Conservation (phyloP, 139 green algal species). For the Chlamydomonas incerta region DNA sequence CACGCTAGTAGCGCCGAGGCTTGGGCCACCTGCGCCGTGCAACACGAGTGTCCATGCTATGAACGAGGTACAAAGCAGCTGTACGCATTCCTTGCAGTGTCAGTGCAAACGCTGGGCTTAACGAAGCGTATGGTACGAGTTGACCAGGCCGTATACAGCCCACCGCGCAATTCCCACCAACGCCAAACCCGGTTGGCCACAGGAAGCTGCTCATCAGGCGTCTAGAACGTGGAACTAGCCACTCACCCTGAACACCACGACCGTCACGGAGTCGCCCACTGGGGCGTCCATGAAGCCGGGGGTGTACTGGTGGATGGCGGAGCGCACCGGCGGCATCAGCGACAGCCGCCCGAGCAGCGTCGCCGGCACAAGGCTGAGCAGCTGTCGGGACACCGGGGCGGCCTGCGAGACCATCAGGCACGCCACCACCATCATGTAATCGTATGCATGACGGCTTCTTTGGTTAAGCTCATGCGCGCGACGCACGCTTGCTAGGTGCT, state of each 20-base stretch:
- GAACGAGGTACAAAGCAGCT: neutral
- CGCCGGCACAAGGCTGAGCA: neutral
- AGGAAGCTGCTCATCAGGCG: too few species aligned
- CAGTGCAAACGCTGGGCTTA: neutral
- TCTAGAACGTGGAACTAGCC: too few species aligned
- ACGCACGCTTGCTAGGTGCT: too few species aligned
- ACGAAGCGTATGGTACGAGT: too few species aligned
- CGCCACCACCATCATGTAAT: too few species aligned
- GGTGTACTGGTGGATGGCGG: conserved; percentile 4
- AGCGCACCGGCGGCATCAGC: conserved; percentile 7
- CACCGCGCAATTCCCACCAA: too few species aligned
- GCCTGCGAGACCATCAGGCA: too few species aligned
- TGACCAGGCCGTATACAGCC: too few species aligned
- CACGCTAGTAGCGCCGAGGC: neutral
- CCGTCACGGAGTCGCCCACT: neutral
- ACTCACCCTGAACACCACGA: conserved; percentile 6
- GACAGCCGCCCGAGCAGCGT: neutral
- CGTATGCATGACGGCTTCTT: too few species aligned
- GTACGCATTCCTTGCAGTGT: neutral
- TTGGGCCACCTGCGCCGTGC: neutral
- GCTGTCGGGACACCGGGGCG: neutral
- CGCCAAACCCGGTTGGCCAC: too few species aligned
- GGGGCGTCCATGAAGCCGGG: neutral
- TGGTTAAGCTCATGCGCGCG: too few species aligned
- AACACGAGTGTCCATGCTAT: too few species aligned